Evolutionary conservation across 2,329 filamentous ascomycete species (phyloP), one percentile per base, ranked within the genome.

Genomic region (Colletotrichum cordylinicola): DNA sequence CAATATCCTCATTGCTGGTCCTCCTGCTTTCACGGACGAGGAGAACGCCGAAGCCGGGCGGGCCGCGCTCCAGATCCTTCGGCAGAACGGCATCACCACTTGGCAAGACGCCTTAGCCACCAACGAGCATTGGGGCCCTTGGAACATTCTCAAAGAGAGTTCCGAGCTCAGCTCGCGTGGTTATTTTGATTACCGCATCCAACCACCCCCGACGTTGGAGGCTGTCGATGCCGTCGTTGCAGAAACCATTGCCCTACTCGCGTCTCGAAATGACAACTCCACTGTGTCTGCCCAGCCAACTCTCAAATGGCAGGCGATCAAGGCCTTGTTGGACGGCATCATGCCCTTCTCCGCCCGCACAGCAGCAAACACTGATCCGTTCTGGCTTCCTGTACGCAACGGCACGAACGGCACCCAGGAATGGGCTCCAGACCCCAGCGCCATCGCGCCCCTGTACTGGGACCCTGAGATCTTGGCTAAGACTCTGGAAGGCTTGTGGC

Each of bases 401-500:
- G 69, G 65, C 4, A 52, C 18, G 27, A 61, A 61, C 55, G 37
- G 15, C 0, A 55, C 68, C 9, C 43, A 64, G 2, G 60, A 37
- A 29, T 77, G 71, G 75, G 33, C 8, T 9, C 75, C 67, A 7
- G 67, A 71, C n/a, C 65, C 43, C 27, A n/a, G 39, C 3, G 18
- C 58, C 12, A n/a, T 65, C 9, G 58, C 43, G 21, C 88, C 87
- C 88, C 62, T 82, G 1, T 82, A 82, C 68, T 82, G 80, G 80
- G 73, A 76, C 18, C 70, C 77, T 3, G 79, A 78, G 6, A 68
- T 81, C 9, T 79, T 82, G 4, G 77, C 74, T 10, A 78, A 78
- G 65, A 82, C 80, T 0, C 69, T 82, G 0, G 80, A 81, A 43
- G 43, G 74, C 2, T 39, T 81, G 1, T 80, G 80, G 39, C 77